Evolutionary conservation across 2,329 filamentous ascomycete genomes (phyloP), one percentile per base, ranked within the genome.

Genomic region (Magnaporthiopsis rhizophila): DNA sequence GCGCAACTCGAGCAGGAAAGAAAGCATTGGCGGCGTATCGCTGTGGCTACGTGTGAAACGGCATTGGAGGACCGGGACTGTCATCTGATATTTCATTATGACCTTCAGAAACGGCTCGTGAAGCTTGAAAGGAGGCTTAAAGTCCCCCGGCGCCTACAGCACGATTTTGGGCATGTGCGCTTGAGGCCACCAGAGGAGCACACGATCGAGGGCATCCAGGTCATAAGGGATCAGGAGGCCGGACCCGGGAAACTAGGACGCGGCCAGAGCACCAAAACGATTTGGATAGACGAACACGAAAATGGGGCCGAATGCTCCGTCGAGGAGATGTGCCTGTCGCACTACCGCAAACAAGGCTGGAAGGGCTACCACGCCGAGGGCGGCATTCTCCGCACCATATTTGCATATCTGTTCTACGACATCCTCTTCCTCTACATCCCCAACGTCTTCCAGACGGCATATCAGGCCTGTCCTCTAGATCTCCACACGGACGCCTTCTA

Each of bases 401-500:
- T 93, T 75, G 89, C 88, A 18, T 94, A 95, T 72, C 85, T 99
- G 24, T 97, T 98, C 79, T 95, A 89, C 79, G 94, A 99, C 75
- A 85, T 98, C 30, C 80, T 99, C 8, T 98, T 98, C 76, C 81
- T 92, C 32, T 97, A 96, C 75, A 85, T 98, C 6, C 94, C 95
- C 32, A 97, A 98, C 70, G 94, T 99, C 64, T 99, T 99, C 75
- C 94, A 98, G 74, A 99, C 95, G 7, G 86, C 89, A 0, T 99
- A 91, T 73, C 95, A 99, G 76, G 96, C 92, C 0, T 97, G 92
- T 71, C 95, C 95, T 0, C 79, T 99, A 3, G 95, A 99, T 74
- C 79, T 99, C 7, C 90, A 96, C 73, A 97, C 93, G 0, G 95
- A 99, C 73, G 88, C 90, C 3, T 99, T 99, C 78, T 98, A 91